phyloP scores from a whole-genome alignment of 768 basidiomycete genomes.

The Grammothele lineata region DNA sequence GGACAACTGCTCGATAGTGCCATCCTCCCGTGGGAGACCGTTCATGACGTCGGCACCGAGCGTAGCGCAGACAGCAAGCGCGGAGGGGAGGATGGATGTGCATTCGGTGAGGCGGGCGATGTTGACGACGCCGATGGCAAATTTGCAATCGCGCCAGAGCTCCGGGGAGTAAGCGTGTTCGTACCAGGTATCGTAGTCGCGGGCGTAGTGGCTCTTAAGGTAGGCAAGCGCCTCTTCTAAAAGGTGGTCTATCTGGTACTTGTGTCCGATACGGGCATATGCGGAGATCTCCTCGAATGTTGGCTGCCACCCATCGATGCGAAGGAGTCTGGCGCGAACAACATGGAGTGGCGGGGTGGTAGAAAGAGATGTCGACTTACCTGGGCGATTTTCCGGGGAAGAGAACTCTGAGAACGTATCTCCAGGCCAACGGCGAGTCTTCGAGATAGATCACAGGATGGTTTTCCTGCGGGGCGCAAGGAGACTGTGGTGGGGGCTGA shows the following conservation, averaged over 20 bases:
- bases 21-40: too few species aligned
- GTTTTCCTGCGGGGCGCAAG: too few species aligned
- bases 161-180: too few species aligned
- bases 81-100: conserved; percentile 1
- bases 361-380: too few species aligned
- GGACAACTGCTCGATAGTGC: too few species aligned
- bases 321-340: too few species aligned
- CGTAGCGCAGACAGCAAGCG: conserved; percentile 1
- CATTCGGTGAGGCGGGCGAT: conserved; percentile 5
- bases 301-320: not conserved
- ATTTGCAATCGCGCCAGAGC: not conserved
- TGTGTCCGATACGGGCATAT: not conserved
- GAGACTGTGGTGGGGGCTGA: too few species aligned
- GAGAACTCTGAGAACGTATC: too few species aligned
- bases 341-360: too few species aligned
- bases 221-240: not conserved
- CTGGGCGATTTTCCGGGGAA: too few species aligned
- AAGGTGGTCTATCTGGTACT: not conserved
- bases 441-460: too few species aligned
- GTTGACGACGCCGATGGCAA: conserved; percentile 5
- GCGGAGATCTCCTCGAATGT: not conserved
- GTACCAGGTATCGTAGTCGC: not conserved
- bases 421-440: too few species aligned
- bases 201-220: not conserved
- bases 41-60: not conserved